Conservation (phyloP, 225 moss, liverwort and hornwort genomes). For the Polytrichum formosum region DNA sequence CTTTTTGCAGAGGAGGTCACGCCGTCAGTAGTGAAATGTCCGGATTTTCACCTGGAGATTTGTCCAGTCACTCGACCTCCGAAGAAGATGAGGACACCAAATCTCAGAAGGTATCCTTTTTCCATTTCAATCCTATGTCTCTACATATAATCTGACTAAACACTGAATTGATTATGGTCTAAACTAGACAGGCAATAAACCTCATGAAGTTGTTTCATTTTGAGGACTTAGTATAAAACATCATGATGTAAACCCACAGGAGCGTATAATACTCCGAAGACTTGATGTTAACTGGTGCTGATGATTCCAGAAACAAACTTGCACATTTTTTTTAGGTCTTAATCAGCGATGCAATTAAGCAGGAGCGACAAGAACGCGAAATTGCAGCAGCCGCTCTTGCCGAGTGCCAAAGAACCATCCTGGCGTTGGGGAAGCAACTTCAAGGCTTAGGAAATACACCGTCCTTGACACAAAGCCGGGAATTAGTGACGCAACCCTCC, state of each 20-base stretch:
- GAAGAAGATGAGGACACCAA: slow-evolving; percentile 55
- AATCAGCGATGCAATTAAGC: slow-evolving; percentile 26
- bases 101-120: slow-evolving; percentile 38
- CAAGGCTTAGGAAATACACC: slow-evolving; percentile 44
- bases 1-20: slow-evolving; percentile 33
- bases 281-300: too few relatives aligned
- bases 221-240: too few relatives aligned
- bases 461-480: slow-evolving; percentile 20
- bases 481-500: slow-evolving; percentile 5
- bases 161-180: too few relatives aligned
- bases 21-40: slow-evolving; percentile 62
- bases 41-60: slow-evolving; percentile 52
- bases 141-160: too few relatives aligned
- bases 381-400: slow-evolving; percentile 56
- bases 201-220: too few relatives aligned
- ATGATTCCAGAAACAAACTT: too few relatives aligned
- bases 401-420: slow-evolving; percentile 58
- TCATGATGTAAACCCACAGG: too few relatives aligned
- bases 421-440: slow-evolving; percentile 61
- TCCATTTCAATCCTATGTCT: too few relatives aligned
- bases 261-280: too few relatives aligned
- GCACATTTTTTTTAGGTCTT: slow-evolving; percentile 12
- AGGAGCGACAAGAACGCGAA: slow-evolving; percentile 46
- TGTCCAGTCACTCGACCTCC: slow-evolving; percentile 60
- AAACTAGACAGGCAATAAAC: too few relatives aligned